Evolutionary conservation across 2,329 filamentous ascomycete genomes (phyloP), one percentile per base, ranked within the genome.

Genomic region (Dactylellina haptotyla): DNA sequence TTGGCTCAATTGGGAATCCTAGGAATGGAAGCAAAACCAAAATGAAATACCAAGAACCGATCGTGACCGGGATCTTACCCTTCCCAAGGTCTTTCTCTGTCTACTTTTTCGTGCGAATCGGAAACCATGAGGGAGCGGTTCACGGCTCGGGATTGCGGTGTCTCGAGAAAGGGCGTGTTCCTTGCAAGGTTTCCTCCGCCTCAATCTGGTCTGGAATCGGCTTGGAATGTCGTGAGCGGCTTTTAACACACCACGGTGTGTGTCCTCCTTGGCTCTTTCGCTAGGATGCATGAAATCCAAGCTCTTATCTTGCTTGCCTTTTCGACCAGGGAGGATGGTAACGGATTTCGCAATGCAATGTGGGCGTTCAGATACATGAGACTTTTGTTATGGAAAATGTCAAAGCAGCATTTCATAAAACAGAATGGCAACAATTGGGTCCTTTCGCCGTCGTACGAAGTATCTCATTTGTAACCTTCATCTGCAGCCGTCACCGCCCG

Each of bases 121-220:
- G 45, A 56, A 59, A 34, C 28, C 48, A 45, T 54, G 30, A 46
- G 18, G n/a, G 41, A 50, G 50, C 63, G 63, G 63, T 67, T 59
- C 43, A 67, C 63, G 63, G 63, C 63, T 59, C 54, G 54, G 63
- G 53, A 67, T 67, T 58, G 53, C 63, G 63, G 63, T 39, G 10
- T 39, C 30, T 41, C 20, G 12, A 53, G 18, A 16, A n/a, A 26
- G n/a, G 20, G 37, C 34, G 30, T 25, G 32, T 28, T 39, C 32
- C 46, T 57, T 51, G 18, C 25, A n/a, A 59, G 25, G 1, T 25
- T 37, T 25, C 26, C 9, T n/a, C 18, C 2, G 12, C 18, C 37
- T 41, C 37, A n/a, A 16, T 10, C 5, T n/a, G 12, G 18, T 39
- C 50, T 54, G 18, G 50, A 39, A 54, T 26, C 25, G n/a, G 16